Percentiles rank a stretch among this genome's conserved stretches.
Evolutionary conservation across 2,329 filamentous ascomycete species (phyloP).

Genomic region (Neurospora crassa): DNA sequence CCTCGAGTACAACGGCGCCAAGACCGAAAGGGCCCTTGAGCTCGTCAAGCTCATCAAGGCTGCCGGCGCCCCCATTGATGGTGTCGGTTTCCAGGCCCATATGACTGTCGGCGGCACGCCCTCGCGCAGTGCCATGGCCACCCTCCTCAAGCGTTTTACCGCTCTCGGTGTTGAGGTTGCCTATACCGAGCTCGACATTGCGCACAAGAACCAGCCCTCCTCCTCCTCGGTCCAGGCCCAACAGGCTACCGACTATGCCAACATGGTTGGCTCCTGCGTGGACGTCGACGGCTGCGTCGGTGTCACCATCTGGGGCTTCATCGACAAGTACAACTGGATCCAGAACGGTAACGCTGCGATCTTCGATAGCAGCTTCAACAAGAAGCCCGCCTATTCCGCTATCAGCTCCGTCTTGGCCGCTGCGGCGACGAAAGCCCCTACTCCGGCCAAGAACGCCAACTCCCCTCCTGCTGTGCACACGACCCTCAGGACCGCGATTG

Average conservation of each 20-base stretch:
- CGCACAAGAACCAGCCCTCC: constrained; percentile 31
- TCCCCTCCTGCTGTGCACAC: not conserved
- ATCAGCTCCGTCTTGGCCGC: constrained; percentile 28
- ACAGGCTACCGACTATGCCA: constrained; percentile 38
- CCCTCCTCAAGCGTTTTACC: constrained; percentile 40
- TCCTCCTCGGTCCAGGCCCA: constrained; percentile 29
- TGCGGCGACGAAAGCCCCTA: constrained; percentile 9
- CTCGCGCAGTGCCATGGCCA: constrained; percentile 31
- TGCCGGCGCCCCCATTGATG: constrained; percentile 48
- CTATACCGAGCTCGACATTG: constrained; percentile 53
- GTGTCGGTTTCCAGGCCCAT: constrained; percentile 53
- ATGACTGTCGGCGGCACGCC: constrained; percentile 46
- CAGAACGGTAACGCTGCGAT: constrained; percentile 26
- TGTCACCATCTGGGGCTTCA: constrained; percentile 33
- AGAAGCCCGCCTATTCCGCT: constrained; percentile 30
- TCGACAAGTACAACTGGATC: constrained; percentile 33
- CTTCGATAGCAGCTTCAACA: constrained; percentile 26
- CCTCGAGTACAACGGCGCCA: constrained; percentile 42
- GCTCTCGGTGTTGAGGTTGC: constrained; percentile 46
- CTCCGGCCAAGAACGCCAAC: constrained; percentile 7
- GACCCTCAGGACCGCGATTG: constrained; percentile 13
- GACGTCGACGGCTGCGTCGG: constrained; percentile 29
- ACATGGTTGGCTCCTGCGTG: constrained; percentile 27
- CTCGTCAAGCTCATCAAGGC: constrained; percentile 36
- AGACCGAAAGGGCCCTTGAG: constrained; percentile 33